These are phyloP conservation scores for Colletotrichum melonis DNA, from an alignment of 2,329 filamentous ascomycete genomes.

Conservation along the genomic window DNA sequence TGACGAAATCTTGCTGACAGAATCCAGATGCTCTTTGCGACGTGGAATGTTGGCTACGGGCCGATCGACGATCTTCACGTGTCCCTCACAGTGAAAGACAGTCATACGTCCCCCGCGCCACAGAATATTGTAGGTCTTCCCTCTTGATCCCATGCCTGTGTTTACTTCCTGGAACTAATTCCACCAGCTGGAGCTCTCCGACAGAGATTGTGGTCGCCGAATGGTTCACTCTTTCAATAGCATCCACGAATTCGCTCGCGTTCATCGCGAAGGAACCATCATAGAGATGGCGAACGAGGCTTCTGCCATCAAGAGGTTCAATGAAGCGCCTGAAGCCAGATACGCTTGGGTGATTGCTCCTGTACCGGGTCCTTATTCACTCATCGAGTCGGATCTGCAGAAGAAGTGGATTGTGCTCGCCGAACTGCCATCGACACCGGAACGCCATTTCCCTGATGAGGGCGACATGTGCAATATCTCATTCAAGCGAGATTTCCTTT, in stretches of 20 bases:
- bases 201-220: constrained; percentile 5
- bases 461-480: constrained; percentile 10
- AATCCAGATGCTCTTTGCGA: background rate
- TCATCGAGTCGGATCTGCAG: constrained; percentile 26
- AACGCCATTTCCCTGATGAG: constrained; percentile 19
- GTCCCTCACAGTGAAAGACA: background rate
- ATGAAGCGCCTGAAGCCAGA: background rate
- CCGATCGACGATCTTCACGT: background rate
- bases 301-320: background rate
- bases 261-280: constrained; percentile 22
- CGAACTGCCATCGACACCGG: background rate
- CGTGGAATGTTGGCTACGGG: background rate
- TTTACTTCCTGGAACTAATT: background rate
- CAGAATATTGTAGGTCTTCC: background rate
- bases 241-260: constrained; percentile 18
- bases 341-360: constrained; percentile 20
- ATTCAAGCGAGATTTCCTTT: constrained; percentile 3
- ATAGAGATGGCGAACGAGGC: constrained; percentile 27
- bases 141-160: background rate
- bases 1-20: background rate
- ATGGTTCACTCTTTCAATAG: constrained; percentile 29
- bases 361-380: constrained; percentile 3
- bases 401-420: constrained; percentile 27
- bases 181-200: background rate
- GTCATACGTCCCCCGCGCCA: background rate